These are phyloP conservation scores for Pseudogymnoascus sp. DNA, from an alignment of 2,329 filamentous ascomycete genomes.

Conservation along the genomic window DNA sequence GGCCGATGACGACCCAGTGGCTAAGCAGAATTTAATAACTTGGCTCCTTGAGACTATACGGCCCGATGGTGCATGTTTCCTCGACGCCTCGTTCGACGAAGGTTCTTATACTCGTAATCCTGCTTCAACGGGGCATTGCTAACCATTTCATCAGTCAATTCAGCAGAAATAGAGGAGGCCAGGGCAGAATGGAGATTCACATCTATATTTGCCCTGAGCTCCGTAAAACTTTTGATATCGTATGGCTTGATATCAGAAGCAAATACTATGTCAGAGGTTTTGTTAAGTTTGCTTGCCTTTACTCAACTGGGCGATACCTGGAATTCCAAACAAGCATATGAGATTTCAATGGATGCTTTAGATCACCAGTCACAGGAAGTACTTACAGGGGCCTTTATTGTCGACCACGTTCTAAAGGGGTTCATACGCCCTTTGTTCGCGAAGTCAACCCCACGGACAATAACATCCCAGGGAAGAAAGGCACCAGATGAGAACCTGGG, in stretches of 20 bases:
- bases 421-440: constrained; percentile 64
- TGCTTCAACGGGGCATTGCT: neutral
- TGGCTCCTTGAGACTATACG: neutral
- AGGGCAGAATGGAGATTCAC: neutral
- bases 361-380: neutral
- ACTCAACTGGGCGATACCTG: neutral
- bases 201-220: neutral
- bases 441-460: constrained; percentile 42
- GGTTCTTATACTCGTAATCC: neutral
- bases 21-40: neutral
- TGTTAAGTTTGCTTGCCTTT: neutral
- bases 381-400: constrained; percentile 34
- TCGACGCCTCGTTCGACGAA: neutral
- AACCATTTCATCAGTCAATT: neutral
- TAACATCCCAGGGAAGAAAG: constrained; percentile 53
- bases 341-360: neutral
- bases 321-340: neutral
- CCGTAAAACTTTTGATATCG: neutral
- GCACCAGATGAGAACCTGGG: constrained; percentile 37
- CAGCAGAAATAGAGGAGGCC: neutral
- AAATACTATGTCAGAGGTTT: neutral
- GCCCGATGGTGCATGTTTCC: neutral
- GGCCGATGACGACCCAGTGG: neutral
- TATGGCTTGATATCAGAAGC: neutral
- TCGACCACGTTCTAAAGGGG: constrained; percentile 50